Evolutionary conservation across 108 stramenopile species (phyloP).

Genomic region (Asterionellopsis glacialis): DNA sequence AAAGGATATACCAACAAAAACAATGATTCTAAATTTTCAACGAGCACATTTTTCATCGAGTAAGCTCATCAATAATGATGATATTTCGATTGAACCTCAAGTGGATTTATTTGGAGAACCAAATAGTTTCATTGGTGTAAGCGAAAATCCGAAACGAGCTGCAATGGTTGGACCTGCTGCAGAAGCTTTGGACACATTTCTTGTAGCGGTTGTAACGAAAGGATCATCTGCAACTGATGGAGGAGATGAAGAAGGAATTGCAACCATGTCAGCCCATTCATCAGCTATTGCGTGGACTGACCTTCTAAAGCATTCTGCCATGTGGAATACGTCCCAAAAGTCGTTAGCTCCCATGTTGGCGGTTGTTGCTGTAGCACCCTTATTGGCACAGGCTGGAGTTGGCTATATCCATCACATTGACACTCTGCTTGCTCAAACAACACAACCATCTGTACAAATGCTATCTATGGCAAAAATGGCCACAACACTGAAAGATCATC

Average conservation of each 20-base stretch:
- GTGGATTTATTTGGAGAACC: constrained; percentile 83
- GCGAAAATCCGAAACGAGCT: constrained; percentile 1
- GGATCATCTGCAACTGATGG: constrained; percentile 63
- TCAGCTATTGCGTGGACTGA: constrained; percentile 69
- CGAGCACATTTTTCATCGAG: too few relatives aligned
- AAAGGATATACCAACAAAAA: too few relatives aligned
- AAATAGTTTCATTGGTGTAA: constrained; percentile 44
- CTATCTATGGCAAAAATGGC: constrained; percentile 44
- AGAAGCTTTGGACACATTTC: constrained; percentile 48
- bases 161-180: constrained; percentile 9
- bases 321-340: constrained; percentile 40
- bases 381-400: constrained; percentile 64
- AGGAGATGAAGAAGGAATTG: constrained; percentile 68
- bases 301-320: constrained; percentile 37
- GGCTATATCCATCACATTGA: constrained; percentile 62
- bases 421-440: constrained; percentile 30
- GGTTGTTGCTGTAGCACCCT: constrained; percentile 65
- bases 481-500: constrained; percentile 22
- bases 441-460: background rate
- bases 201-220: constrained; percentile 55
- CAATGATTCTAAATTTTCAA: too few relatives aligned
- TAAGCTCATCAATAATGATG: too few relatives aligned
- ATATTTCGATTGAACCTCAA: constrained; percentile 15
- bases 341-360: constrained; percentile 63
- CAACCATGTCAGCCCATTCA: constrained; percentile 57